Evolutionary conservation across 2,329 filamentous ascomycete species (phyloP), one percentile per base, ranked within the genome.

Genomic region (Geosmithia flava): DNA sequence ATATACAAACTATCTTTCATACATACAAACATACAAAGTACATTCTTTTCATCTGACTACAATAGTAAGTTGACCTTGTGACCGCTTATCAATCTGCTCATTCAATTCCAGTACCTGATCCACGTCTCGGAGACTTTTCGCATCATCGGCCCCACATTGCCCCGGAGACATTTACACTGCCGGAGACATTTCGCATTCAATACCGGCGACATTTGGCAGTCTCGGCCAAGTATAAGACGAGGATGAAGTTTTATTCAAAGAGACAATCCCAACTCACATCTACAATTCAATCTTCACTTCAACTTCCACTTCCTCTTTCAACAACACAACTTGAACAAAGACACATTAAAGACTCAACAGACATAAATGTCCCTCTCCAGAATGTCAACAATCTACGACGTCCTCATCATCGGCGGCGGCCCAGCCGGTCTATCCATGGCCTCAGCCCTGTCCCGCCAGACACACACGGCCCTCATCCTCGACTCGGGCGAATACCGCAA

Each of bases 401-500:
- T 68, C 20, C 67, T 78, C 47, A 64, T 78, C 50, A 65, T 78
- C 39, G 75, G 75, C 42, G 73, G 70, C 44, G 75, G 75, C 2
- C 73, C 74, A 3, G 67, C 70, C 1, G 74, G 75, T 15, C 65
- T 78, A 2, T 66, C 68, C 42, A 64, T 68, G 10, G 66, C 74
- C 29, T 64, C 66, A 23, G 61, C 62, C 41, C 66, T 78, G 20
- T 71, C 70, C 2, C 71, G 75, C 19, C 72, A 76, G 42, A 62
- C 67, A 17, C 66, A 70, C 50, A 69, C 60, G 2, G 66, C 69
- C 0, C 56, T 76, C 8, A 58, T 79, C 42, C 67, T 78, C 48
- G 73, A 76, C 59, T 71, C 68, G 3, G 64, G 65, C 13, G 56
- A 66, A 1, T 79, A 76, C 54, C 71, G 74, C 52, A 78, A 78